Conservation (phyloP, 2,329 filamentous ascomycete species). For the Sphaerulina musiva region DNA sequence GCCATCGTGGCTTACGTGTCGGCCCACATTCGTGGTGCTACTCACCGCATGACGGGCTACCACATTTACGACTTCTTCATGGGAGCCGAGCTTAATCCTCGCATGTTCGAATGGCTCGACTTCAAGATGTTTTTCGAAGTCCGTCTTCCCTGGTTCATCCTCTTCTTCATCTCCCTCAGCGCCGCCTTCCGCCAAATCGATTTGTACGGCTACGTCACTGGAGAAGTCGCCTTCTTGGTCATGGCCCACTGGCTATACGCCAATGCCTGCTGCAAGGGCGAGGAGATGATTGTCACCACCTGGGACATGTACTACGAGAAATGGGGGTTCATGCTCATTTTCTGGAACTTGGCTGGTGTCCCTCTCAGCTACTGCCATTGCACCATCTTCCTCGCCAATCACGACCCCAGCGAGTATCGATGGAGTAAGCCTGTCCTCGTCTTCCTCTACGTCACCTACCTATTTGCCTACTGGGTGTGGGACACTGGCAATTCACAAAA, state of each 20-base stretch:
- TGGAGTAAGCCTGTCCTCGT: slow-evolving; percentile 65
- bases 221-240: slow-evolving; percentile 75
- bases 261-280: slow-evolving; percentile 85
- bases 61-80: slow-evolving; percentile 85
- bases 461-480: slow-evolving; percentile 86
- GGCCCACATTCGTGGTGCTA: slow-evolving; percentile 67
- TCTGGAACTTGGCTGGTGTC: slow-evolving; percentile 92
- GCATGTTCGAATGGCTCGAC: slow-evolving; percentile 68
- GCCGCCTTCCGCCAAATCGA: slow-evolving; percentile 79
- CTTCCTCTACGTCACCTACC: slow-evolving; percentile 62
- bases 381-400: slow-evolving; percentile 81
- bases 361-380: slow-evolving; percentile 90
- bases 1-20: slow-evolving; percentile 81
- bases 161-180: slow-evolving; percentile 70
- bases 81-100: slow-evolving; percentile 78
- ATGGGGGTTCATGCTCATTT: slow-evolving; percentile 95
- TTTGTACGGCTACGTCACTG: slow-evolving; percentile 74
- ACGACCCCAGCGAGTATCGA: slow-evolving; percentile 67
- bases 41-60: slow-evolving; percentile 86
- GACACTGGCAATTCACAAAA: slow-evolving; percentile 90
- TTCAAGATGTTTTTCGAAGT: slow-evolving; percentile 97
- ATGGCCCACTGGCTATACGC: slow-evolving; percentile 90
- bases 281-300: slow-evolving; percentile 81
- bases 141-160: slow-evolving; percentile 84
- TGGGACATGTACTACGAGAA: slow-evolving; percentile 98